Percentiles rank a stretch among this genome's conserved stretches.
These are phyloP conservation scores for Chenopodium quinoa DNA, from an alignment of 148 eudicot species.

Conservation along the genomic window DNA sequence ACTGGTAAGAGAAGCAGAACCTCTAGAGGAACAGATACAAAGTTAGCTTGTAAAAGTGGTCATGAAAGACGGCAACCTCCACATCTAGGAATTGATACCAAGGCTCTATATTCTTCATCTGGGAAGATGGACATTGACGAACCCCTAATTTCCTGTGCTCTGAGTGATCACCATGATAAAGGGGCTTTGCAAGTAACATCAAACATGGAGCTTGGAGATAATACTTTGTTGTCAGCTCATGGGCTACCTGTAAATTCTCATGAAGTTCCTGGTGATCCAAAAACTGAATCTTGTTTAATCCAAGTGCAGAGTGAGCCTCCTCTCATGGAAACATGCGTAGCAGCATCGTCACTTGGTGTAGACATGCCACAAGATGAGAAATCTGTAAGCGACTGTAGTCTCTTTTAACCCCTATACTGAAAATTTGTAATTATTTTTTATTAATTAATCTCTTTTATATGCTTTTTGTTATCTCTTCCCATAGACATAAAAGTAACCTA, in stretches of 20 bases:
- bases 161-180: slow-evolving; percentile 17
- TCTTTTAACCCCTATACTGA: background rate
- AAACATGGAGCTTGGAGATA: slow-evolving; percentile 30
- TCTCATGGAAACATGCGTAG: slow-evolving; percentile 21
- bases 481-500: background rate
- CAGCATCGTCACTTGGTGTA: slow-evolving; percentile 22
- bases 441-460: background rate
- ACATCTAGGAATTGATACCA: slow-evolving; percentile 20
- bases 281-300: slow-evolving; percentile 19
- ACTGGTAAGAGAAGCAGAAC: slow-evolving; percentile 67
- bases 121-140: slow-evolving; percentile 16
- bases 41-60: slow-evolving; percentile 20
- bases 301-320: slow-evolving; percentile 26
- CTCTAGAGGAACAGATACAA: slow-evolving; percentile 27
- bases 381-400: slow-evolving; percentile 42
- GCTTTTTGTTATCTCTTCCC: slow-evolving; percentile 1
- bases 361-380: slow-evolving; percentile 33
- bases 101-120: slow-evolving; percentile 15
- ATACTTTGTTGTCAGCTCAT: slow-evolving; percentile 20
- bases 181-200: slow-evolving; percentile 23
- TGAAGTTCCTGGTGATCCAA: slow-evolving; percentile 31
- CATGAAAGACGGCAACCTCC: slow-evolving; percentile 30
- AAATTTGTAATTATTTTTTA: background rate
- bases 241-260: slow-evolving; percentile 26
- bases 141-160: slow-evolving; percentile 23